Conservation (phyloP, 116 monocot species). For the Iris pallida region DNA sequence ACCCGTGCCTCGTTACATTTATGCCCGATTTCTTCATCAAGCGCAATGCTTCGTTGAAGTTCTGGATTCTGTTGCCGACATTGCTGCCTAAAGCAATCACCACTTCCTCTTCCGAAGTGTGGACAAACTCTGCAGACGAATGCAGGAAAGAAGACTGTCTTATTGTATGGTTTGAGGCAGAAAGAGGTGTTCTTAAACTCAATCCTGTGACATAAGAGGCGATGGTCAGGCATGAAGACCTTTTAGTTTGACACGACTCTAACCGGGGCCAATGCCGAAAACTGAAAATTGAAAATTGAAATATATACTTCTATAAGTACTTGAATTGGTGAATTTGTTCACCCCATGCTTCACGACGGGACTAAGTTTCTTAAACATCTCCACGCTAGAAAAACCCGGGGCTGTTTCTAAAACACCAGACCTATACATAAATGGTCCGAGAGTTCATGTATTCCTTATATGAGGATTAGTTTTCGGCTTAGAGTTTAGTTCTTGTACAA, state of each 20-base stretch:
- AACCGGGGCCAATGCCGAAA: neutral
- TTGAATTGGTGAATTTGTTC: conserved; percentile 11
- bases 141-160: conserved; percentile 6
- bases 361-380: conserved; percentile 25
- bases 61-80: conserved; percentile 67
- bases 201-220: conserved; percentile 16
- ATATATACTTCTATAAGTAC: conserved; percentile 12
- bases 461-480: no score
- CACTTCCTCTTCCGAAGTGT: conserved; percentile 53
- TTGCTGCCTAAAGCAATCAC: conserved; percentile 92
- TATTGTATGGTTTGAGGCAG: conserved; percentile 7
- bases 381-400: conserved; percentile 14
- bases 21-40: conserved; percentile 80
- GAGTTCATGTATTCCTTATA: no score
- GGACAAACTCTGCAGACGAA: conserved; percentile 18
- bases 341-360: conserved; percentile 22
- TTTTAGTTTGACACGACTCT: neutral
- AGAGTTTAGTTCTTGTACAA: no score
- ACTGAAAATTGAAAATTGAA: neutral
- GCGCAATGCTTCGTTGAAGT: conserved; percentile 60
- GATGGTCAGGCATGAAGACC: neutral
- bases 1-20: conserved; percentile 55
- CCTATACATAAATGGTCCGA: conserved; percentile 1
- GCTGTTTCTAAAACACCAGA: conserved; percentile 4
- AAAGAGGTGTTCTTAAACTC: neutral